Conservation (phyloP, 768 basidiomycete species). For the Coprinopsis strossmayeri region DNA sequence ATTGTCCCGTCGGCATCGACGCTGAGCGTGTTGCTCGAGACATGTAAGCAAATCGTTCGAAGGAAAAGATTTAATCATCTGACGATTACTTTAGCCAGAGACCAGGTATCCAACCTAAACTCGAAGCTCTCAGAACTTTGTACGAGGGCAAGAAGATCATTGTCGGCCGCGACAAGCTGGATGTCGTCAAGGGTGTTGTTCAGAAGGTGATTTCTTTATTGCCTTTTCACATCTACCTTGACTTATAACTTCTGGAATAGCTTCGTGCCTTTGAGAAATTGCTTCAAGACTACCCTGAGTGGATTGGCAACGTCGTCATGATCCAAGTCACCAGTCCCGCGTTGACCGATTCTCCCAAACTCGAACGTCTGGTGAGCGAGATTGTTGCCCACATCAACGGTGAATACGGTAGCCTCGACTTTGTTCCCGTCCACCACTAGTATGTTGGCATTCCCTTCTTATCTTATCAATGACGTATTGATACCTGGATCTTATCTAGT, state of each 20-base stretch:
- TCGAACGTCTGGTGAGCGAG: constrained; percentile 91
- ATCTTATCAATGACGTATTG: not conserved
- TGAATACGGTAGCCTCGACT: constrained; percentile 89
- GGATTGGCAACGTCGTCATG: constrained; percentile 85
- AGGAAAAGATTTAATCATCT: not conserved
- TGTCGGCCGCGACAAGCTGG: constrained; percentile 93
- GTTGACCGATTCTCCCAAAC: constrained; percentile 84
- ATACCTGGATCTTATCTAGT: constrained; percentile 34
- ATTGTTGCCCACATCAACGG: constrained; percentile 94
- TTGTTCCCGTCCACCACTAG: constrained; percentile 98
- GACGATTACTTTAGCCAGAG: constrained; percentile 37
- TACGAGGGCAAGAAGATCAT: constrained; percentile 99
- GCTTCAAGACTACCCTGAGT: constrained; percentile 88
- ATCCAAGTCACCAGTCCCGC: constrained; percentile 94
- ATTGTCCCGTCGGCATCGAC: constrained; percentile 95
- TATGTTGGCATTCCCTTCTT: constrained; percentile 35
- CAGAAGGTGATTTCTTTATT: constrained; percentile 62
- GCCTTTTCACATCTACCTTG: not conserved
- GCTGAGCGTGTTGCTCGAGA: constrained; percentile 84
- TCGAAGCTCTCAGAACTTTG: constrained; percentile 72
- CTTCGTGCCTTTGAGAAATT: constrained; percentile 95
- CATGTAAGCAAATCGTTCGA: constrained; percentile 37
- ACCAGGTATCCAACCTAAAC: constrained; percentile 84
- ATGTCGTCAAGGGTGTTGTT: constrained; percentile 96
- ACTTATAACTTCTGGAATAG: constrained; percentile 26